Evolutionary conservation across 2,329 filamentous ascomycete species (phyloP).

Genomic region (Talaromyces rugulosus): DNA sequence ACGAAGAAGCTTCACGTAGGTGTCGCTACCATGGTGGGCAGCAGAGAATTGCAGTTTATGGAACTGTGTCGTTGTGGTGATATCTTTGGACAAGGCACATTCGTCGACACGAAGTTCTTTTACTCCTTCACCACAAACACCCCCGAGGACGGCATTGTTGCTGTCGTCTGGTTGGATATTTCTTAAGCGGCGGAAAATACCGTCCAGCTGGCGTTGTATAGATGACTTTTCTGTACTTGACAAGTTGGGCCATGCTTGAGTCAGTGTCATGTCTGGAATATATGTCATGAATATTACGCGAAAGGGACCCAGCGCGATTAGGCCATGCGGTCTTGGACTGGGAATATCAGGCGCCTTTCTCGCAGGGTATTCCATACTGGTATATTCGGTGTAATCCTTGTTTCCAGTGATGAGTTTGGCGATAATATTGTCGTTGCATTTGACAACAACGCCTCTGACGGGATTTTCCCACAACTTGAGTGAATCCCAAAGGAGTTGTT

Average conservation of each 20-base stretch:
- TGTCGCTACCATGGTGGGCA: constrained; percentile 16
- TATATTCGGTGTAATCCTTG: constrained; percentile 23
- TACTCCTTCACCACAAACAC: constrained; percentile 22
- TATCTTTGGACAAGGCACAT: constrained; percentile 18
- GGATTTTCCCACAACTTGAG: constrained; percentile 19
- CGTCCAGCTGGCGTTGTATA: constrained; percentile 18
- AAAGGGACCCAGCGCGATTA: constrained; percentile 20
- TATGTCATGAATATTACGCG: constrained; percentile 26
- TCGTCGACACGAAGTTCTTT: constrained; percentile 21
- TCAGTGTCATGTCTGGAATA: constrained; percentile 20
- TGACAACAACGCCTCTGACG: constrained; percentile 22
- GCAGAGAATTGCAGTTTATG: constrained; percentile 22
- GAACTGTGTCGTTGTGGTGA: constrained; percentile 18
- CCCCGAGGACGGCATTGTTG: constrained; percentile 17
- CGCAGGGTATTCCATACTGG: constrained; percentile 23
- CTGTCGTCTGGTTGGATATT: constrained; percentile 16
- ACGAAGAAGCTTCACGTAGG: constrained; percentile 21
- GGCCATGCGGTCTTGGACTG: constrained; percentile 24
- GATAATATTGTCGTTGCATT: constrained; percentile 17
- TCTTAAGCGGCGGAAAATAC: constrained; percentile 17
- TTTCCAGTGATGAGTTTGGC: constrained; percentile 14
- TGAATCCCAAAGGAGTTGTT: constrained; percentile 20
- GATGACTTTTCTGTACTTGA: constrained; percentile 17
- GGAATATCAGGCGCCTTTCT: constrained; percentile 22
- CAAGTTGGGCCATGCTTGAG: constrained; percentile 19